These are phyloP conservation scores for Moesziomyces aphidis DNA, from an alignment of 1,284 basidiomycete species.

Conservation along the genomic window DNA sequence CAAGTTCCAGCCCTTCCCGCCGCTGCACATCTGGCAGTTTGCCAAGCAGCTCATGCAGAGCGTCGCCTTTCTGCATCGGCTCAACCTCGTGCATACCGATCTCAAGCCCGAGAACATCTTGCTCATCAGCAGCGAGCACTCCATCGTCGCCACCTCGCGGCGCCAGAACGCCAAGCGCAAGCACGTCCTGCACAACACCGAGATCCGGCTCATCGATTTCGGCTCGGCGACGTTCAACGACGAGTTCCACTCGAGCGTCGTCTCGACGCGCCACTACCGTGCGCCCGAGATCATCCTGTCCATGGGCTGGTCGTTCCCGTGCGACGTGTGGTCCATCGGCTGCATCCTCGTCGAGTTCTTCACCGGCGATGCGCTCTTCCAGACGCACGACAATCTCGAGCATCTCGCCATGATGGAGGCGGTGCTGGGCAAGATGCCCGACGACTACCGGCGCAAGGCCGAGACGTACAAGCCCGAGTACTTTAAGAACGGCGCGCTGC, in stretches of 20 bases:
- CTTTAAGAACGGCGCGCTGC: slow-evolving; percentile 86
- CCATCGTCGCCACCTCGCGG: slow-evolving; percentile 50
- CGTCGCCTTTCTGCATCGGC: slow-evolving; percentile 92
- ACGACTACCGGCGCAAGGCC: slow-evolving; percentile 75
- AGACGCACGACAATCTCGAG: slow-evolving; percentile 98
- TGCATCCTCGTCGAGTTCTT: slow-evolving; percentile 99
- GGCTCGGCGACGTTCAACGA: slow-evolving; percentile 97
- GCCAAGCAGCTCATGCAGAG: slow-evolving; percentile 91
- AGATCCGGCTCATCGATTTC: slow-evolving; percentile 98
- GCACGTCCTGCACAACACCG: slow-evolving; percentile 81
- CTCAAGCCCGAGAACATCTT: slow-evolving; percentile 89
- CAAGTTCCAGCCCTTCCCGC: slow-evolving; percentile 94
- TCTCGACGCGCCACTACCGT: slow-evolving; percentile 97
- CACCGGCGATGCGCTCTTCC: slow-evolving; percentile 96
- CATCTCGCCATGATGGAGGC: slow-evolving; percentile 99
- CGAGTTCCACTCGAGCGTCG: slow-evolving; percentile 98
- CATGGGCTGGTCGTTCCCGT: slow-evolving; percentile 97
- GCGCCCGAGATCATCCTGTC: slow-evolving; percentile 97
- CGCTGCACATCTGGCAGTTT: slow-evolving; percentile 94
- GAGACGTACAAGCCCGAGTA: slow-evolving; percentile 83
- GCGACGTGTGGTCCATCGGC: slow-evolving; percentile 97
- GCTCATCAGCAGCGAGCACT: slow-evolving; percentile 86
- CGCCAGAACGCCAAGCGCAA: slow-evolving; percentile 58
- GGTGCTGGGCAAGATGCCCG: slow-evolving; percentile 96
- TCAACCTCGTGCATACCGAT: slow-evolving; percentile 95